Evolutionary conservation across 208 protist species (phyloP), one percentile per base, ranked within the genome.

Genomic region (Leishmania amazonensis): DNA sequence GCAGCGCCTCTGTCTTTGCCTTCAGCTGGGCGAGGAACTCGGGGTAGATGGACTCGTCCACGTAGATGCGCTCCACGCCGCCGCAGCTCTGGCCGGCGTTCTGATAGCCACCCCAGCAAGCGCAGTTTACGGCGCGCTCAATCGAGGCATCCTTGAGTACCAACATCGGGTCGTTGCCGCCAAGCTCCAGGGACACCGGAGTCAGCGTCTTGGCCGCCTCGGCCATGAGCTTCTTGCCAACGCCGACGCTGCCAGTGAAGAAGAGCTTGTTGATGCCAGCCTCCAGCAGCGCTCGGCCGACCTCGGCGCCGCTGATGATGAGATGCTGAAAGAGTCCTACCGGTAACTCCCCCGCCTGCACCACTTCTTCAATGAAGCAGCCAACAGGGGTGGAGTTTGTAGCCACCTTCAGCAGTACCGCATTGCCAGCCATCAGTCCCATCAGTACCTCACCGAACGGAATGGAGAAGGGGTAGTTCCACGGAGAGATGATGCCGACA

Each of bases 401-500:
- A 35, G 90, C 90, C 38, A 96, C 93, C 83, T 96, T 96, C 47
- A 97, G 83, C 31, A 96, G 40, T 31, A 96, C 83, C 35, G 87
- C 91, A 74, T 97, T 97, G 47, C 94, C 93, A 5, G 94, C 89
- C 93, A 97, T 96, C 38, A 96, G 79, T 0, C 76, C 93, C 93
- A 96, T 96, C 31, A 96, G 60, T 17, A 97, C 82, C 77, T 97
- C 94, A 1, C 87, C 91, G 81, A 97, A 97, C 19, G 94, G 93
- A 65, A 97, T 95, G 15, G 92, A 75, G 76, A 96, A 95, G 17
- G 94, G 94, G 82, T 93, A 97, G 75, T 97, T 97, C 93, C 94
- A 97, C 45, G 94, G 93, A 13, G 94, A 95, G 79, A 97, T 94
- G 68, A 97, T 94, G 45, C 90, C 93, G 28, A 97, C 92, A 19